Conservation (phyloP, 148 eudicot genomes). For the Talinum fruticosum region DNA sequence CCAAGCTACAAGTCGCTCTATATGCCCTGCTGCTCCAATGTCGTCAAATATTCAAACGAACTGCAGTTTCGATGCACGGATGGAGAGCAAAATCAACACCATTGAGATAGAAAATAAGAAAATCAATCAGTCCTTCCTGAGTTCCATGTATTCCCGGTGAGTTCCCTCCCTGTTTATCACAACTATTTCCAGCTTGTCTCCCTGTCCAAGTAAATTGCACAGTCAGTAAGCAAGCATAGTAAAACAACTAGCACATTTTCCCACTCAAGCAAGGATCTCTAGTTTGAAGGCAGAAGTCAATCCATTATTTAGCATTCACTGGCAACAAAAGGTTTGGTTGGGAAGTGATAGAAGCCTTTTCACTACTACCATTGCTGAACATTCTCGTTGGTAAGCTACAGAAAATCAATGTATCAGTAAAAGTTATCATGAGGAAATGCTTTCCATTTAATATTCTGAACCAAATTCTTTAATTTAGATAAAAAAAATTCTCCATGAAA, state of each 20-base stretch:
- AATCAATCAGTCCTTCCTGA: constrained; percentile 54
- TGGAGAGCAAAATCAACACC: constrained; percentile 10
- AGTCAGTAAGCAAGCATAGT: not conserved
- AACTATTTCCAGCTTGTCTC: constrained; percentile 84
- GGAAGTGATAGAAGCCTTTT: not conserved
- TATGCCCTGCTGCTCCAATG: not conserved
- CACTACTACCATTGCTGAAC: not conserved
- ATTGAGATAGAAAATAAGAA: not conserved
- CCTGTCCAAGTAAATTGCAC: constrained; percentile 43
- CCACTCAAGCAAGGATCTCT: not conserved
- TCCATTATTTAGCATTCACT: no score
- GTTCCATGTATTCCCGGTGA: constrained; percentile 71
- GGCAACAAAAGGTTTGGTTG: not conserved
- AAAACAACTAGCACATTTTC: not conserved
- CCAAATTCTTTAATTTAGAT: no score
- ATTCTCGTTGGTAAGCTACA: not conserved
- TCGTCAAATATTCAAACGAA: not conserved
- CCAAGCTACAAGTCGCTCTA: not conserved
- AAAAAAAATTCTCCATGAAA: no score
- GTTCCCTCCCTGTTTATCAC: constrained; percentile 63
- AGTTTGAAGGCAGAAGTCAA: not conserved
- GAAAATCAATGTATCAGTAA: not conserved
- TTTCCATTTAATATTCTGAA: no score
- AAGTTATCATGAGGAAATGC: no score
- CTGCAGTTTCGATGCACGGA: not conserved